Evolutionary conservation across 2,329 filamentous ascomycete genomes (phyloP).

Genomic region (Graphilbum fragrans): DNA sequence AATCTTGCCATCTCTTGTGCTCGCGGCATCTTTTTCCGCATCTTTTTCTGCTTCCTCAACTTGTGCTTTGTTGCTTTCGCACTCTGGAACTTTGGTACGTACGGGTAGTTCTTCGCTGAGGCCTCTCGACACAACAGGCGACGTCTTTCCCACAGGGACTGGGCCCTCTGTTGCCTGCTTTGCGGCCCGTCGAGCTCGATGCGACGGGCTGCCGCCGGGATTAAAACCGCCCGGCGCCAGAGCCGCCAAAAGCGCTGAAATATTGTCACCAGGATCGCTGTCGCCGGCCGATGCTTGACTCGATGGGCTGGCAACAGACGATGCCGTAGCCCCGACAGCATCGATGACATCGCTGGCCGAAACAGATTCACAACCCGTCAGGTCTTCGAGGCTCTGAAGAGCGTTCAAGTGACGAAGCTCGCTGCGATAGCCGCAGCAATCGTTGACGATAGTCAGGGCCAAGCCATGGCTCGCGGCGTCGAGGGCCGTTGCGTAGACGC

Average conservation of each 20-base stretch:
- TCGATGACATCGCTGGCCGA: constrained; percentile 46
- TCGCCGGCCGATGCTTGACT: not conserved
- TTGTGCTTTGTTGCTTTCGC: not conserved
- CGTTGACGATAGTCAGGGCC: constrained; percentile 73
- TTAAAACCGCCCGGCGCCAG: not conserved
- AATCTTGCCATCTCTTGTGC: not conserved
- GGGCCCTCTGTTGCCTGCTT: constrained; percentile 3
- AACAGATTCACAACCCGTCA: constrained; percentile 60
- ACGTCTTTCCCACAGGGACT: not conserved
- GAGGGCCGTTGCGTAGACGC: constrained; percentile 81
- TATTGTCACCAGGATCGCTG: not conserved
- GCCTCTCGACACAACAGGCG: not conserved
- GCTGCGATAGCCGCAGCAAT: constrained; percentile 75
- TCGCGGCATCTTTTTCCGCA: not conserved
- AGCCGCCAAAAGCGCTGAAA: not conserved
- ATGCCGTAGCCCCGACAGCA: not conserved
- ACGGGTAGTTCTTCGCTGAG: constrained; percentile 8
- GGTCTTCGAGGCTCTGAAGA: constrained; percentile 56
- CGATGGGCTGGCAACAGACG: not conserved
- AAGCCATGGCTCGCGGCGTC: constrained; percentile 84
- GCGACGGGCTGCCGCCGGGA: constrained; percentile 3
- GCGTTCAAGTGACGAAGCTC: constrained; percentile 58
- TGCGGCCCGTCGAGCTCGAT: not conserved
- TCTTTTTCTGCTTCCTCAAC: not conserved
- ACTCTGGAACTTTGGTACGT: constrained; percentile 9